phyloP scores from a whole-genome alignment of 2,329 filamentous ascomycete genomes.

The Magnaporthiopsis rhizophila region DNA sequence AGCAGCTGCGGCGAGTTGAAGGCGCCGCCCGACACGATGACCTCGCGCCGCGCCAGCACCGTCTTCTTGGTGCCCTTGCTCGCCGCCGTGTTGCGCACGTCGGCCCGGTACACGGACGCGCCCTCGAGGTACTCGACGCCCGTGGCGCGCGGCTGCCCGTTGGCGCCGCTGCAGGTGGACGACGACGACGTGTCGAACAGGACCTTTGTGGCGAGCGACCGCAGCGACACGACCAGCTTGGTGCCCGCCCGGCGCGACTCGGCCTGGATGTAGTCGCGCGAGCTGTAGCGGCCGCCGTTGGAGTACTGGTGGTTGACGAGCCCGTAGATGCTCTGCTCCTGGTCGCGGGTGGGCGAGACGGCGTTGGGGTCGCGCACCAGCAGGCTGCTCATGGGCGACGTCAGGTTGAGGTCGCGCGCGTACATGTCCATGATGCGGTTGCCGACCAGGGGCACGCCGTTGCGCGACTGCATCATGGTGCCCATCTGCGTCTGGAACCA shows the following conservation, averaged over 20 bases:
- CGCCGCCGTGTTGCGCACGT: slow-evolving; percentile 10
- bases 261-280: slow-evolving; percentile 20
- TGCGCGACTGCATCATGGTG: slow-evolving; percentile 9
- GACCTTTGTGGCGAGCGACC: slow-evolving; percentile 22
- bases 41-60: slow-evolving; percentile 28
- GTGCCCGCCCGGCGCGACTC: slow-evolving; percentile 15
- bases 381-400: slow-evolving; percentile 7
- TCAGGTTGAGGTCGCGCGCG: slow-evolving; percentile 16
- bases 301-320: slow-evolving; percentile 18
- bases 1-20: slow-evolving; percentile 45
- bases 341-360: slow-evolving; percentile 23
- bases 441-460: slow-evolving; percentile 11
- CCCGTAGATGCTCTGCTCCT: slow-evolving; percentile 20
- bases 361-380: slow-evolving; percentile 42
- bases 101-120: slow-evolving; percentile 25
- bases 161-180: slow-evolving; percentile 3
- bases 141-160: slow-evolving; percentile 20
- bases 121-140: slow-evolving; percentile 27
- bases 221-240: slow-evolving; percentile 18
- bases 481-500: slow-evolving; percentile 23
- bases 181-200: slow-evolving; percentile 16
- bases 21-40: slow-evolving; percentile 42
- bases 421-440: slow-evolving; percentile 13
- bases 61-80: slow-evolving; percentile 18
- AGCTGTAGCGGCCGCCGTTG: slow-evolving; percentile 21